Base-by-base conservation (phyloP, 306 rosid genomes). In the Cotoneaster glaucophyllus region DNA sequence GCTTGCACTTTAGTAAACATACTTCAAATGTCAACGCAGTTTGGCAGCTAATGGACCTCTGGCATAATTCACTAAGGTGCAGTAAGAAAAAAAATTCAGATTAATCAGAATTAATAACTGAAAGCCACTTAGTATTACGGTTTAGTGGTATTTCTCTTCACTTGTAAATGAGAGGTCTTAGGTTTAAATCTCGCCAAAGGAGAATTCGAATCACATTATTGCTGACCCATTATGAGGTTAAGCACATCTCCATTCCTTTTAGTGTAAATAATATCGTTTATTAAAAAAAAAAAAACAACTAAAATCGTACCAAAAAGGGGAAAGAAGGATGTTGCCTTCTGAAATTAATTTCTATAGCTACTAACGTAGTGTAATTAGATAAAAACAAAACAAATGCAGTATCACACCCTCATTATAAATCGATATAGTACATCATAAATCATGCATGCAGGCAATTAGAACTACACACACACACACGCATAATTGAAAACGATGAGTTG, bases 101-200 rank as follows among this genome's bases (percentile, higher is more conserved):
- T n/a, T 56, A 10, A n/a, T 9, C 14, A n/a, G 6, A 21, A 21
- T n/a, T 4, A n/a, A 29, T 4, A 29, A 29, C 31, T 29, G 31
- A 29, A 2, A 29, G 31, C 4, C 4, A 29, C 4, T 34, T 34
- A 34, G 37, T 34, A 34, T 6, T 34, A 34, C 0, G 8, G 8
- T 34, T 0, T 34, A 34, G 1, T 34, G 0, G 0, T 34, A 34
- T 34, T 34, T 0, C 37, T 34, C 0, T 34, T 5, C 8, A 34
- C 8, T 34, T 34, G 37, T 34, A 34, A 34, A 8, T 34, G 2
- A 34, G 8, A 34, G 0, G 0, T 34, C 2, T 34, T 5, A 34
- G 8, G 8, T 34, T 34, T 34, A 34, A 6, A 5, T 34, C 0
- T 34, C 2, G 1, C 8, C 8, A 34, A 34, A 34, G 0, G 0